Conservation (phyloP, 352 stramenopile genomes). For the Globisporangium camurandrum region DNA sequence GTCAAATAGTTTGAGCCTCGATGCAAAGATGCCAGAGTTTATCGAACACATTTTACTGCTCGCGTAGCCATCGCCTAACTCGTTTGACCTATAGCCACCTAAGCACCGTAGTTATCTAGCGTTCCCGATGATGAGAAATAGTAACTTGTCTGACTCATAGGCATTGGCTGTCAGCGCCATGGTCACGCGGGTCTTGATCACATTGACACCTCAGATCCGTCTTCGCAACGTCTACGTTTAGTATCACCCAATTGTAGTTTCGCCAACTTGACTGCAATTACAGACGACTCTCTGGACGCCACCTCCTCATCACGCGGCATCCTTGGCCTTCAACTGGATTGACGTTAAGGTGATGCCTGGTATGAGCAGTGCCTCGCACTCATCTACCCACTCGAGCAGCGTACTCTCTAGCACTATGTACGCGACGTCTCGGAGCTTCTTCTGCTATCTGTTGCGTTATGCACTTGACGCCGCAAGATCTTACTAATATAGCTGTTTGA, state of each 20-base stretch:
- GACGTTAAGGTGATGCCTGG: neutral
- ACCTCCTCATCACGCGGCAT: neutral
- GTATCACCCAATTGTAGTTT: neutral
- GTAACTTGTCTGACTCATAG: conserved; percentile 26
- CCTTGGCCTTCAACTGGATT: neutral
- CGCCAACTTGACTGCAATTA: too few relatives aligned
- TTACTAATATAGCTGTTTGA: neutral
- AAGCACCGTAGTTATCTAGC: conserved; percentile 23
- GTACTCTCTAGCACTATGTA: neutral
- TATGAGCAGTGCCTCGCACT: neutral
- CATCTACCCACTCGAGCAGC: neutral
- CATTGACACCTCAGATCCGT: neutral
- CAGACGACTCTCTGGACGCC: too few relatives aligned
- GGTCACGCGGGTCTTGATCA: conserved; percentile 21
- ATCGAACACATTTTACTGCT: conserved; percentile 23
- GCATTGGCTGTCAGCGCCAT: conserved; percentile 21
- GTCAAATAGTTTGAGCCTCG: conserved; percentile 25
- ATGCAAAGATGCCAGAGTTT: conserved; percentile 21
- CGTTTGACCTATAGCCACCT: neutral
- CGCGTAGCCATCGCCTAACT: conserved; percentile 22
- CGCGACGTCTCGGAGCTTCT: neutral
- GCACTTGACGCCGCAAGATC: neutral
- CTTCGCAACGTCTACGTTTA: neutral
- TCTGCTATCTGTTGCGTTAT: neutral
- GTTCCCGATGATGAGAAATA: conserved; percentile 25